Base-by-base conservation (phyloP, 495 filamentous ascomycete genomes). In the Aspergillus haitiensis region DNA sequence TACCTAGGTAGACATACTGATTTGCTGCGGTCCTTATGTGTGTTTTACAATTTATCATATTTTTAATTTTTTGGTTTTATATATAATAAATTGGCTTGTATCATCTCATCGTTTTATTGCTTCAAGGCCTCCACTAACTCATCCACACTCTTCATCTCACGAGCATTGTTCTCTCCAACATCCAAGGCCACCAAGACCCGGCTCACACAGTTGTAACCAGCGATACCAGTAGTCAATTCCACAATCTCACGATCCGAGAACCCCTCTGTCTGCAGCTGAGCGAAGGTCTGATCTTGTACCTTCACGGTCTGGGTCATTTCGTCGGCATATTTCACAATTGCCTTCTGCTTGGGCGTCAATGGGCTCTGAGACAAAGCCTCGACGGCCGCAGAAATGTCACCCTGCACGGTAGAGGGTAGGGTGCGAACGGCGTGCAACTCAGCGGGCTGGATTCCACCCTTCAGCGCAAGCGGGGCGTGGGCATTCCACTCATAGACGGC, bases 141-240 rank as follows among this genome's bases (percentile, higher is more conserved):
- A 32, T 77, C 74, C 36, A 76, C 75, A 40, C 63, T 72, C 64
- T 75, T 76, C 76, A 77, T 79, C 60, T 75, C 64, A 27, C 66
- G 66, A 12, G 45, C 70, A 64, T 78, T 78, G 54, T 78, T 78
- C 63, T 78, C 75, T 0, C 76, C 75, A 34, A 93, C 90, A 73
- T 94, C 88, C 63, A 96, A 68, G 11, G 91, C 90, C 11, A 96
- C 91, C 63, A 95, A 69, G 62, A 96, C 89, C 31, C 91, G 82
- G 60, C 88, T 91, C 13, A 95, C 91, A 70, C 90, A 93, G 67
- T 95, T 95, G 69, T 96, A 95, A 32, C 84, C 85, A 21, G 87
- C 90, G 62, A 92, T 85, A 12, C 88, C 90, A 11, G 88, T 86
- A 53, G 88, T 90, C 62, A 93, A 73, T 75, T 90, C 88, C 18